Percentiles rank a stretch among this genome's conserved stretches.
Conservation (phyloP, 345 rosid species). For the Barbarea vulgaris region DNA sequence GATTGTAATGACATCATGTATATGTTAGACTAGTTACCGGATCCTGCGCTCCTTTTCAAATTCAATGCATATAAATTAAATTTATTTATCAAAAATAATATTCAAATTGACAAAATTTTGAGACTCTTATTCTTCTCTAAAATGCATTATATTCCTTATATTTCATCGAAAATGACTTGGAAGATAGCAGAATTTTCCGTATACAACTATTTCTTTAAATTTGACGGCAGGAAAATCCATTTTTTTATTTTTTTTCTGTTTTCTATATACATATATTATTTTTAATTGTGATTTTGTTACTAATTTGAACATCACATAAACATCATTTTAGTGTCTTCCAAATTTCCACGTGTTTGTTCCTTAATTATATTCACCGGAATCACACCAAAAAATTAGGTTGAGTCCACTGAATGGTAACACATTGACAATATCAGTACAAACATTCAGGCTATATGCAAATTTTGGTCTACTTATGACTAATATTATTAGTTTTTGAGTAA, state of each 20-base stretch:
- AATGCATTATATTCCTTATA: neutral
- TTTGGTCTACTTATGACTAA: neutral
- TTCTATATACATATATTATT: too few species aligned
- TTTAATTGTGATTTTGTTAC: too few species aligned
- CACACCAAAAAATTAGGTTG: neutral
- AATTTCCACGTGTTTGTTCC: too few species aligned
- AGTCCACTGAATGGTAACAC: neutral
- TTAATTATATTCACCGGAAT: neutral
- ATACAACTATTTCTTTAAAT: too few species aligned
- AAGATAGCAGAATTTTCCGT: neutral
- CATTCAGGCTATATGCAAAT: neutral
- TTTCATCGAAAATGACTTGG: too few species aligned
- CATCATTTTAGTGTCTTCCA: neutral
- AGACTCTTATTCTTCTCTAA: neutral
- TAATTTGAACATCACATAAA: neutral
- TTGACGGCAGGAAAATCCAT: too few species aligned
- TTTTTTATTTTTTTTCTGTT: too few species aligned
- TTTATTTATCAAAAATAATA: neutral
- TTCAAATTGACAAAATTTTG: neutral
- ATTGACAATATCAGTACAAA: neutral
- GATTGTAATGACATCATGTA: neutral
- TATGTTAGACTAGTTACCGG: slow-evolving; percentile 8
- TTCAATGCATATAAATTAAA: neutral
- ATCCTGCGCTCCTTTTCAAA: neutral
- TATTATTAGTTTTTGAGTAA: neutral